A percentile compares a stretch with the other conserved stretches of the same genome.
phyloP scores from a whole-genome alignment of 2,329 filamentous ascomycete genomes.

The Phyllosticta ampelicida region DNA sequence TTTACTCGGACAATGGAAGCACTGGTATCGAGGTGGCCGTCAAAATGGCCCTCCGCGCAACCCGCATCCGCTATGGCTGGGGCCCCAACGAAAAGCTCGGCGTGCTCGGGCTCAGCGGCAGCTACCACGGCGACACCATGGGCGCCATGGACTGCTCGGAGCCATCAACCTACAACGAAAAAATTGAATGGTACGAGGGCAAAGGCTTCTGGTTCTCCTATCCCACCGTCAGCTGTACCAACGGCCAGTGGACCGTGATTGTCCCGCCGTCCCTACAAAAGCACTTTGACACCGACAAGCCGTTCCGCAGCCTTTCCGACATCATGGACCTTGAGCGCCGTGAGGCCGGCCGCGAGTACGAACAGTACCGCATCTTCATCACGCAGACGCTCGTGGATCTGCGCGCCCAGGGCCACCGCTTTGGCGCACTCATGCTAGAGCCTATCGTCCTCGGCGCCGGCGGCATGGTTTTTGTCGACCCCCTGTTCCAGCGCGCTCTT shows the following conservation, averaged over 20 bases:
- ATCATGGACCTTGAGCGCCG: conserved; percentile 32
- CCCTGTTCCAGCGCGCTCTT: conserved; percentile 66
- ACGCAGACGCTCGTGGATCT: conserved; percentile 17
- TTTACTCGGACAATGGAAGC: conserved; percentile 77
- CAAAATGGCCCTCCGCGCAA: conserved; percentile 71
- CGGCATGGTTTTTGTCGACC: conserved; percentile 74
- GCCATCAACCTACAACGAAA: conserved; percentile 66
- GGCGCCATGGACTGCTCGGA: conserved; percentile 80
- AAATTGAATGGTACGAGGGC: conserved; percentile 76
- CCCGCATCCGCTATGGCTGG: conserved; percentile 57
- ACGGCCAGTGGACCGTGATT: conserved; percentile 48
- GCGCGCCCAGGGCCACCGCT: conserved; percentile 48
- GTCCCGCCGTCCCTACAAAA: neutral
- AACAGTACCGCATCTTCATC: conserved; percentile 1
- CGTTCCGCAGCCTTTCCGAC: conserved; percentile 22
- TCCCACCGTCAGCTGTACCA: conserved; percentile 55
- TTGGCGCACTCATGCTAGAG: conserved; percentile 71
- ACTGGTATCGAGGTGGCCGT: conserved; percentile 75
- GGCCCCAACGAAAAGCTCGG: conserved; percentile 47
- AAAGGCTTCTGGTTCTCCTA: conserved; percentile 75
- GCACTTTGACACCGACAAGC: conserved; percentile 31
- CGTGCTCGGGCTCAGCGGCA: conserved; percentile 65
- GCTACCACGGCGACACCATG: conserved; percentile 81
- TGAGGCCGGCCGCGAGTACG: conserved; percentile 26
- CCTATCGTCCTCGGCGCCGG: conserved; percentile 72